These are phyloP conservation scores for Termitomyces sp. DNA, from an alignment of 768 basidiomycete species.

Conservation along the genomic window DNA sequence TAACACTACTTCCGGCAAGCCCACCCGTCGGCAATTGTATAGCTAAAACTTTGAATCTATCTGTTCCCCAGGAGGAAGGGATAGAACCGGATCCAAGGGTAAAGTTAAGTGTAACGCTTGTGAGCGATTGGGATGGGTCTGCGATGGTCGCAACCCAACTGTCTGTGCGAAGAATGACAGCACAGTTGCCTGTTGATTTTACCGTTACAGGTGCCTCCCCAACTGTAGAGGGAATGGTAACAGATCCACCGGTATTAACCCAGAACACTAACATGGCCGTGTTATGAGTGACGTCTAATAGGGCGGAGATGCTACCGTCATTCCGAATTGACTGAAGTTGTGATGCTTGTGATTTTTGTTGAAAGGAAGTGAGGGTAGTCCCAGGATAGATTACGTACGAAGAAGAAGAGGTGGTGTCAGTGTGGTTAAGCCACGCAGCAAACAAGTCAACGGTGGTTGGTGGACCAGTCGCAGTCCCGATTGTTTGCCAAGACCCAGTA, in stretches of 20 bases:
- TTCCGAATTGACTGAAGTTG: slow-evolving; percentile 38
- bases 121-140: slow-evolving; percentile 59
- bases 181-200: slow-evolving; percentile 36
- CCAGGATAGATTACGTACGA: slow-evolving; percentile 60
- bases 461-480: slow-evolving; percentile 60
- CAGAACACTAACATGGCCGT: slow-evolving; percentile 53
- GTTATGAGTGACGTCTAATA: slow-evolving; percentile 37
- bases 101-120: slow-evolving; percentile 26
- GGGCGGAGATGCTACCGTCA: slow-evolving; percentile 43
- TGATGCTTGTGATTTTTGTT: slow-evolving; percentile 25
- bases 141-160: slow-evolving; percentile 50
- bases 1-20: slow-evolving; percentile 20
- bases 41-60: slow-evolving; percentile 22
- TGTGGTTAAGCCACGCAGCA: slow-evolving; percentile 55
- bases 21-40: slow-evolving; percentile 22
- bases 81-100: slow-evolving; percentile 15
- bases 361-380: slow-evolving; percentile 34
- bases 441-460: slow-evolving; percentile 57
- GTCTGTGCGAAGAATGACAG: slow-evolving; percentile 37
- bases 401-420: slow-evolving; percentile 27
- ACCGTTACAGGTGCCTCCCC: slow-evolving; percentile 26
- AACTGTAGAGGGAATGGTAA: slow-evolving; percentile 26
- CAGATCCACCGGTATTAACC: slow-evolving; percentile 40
- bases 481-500: slow-evolving; percentile 56
- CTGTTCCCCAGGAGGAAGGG: slow-evolving; percentile 10